Evolutionary conservation across 176 grass and related monocot genomes (phyloP), one percentile per base, ranked within the genome.

Genomic region (Aegilops bicornis): DNA sequence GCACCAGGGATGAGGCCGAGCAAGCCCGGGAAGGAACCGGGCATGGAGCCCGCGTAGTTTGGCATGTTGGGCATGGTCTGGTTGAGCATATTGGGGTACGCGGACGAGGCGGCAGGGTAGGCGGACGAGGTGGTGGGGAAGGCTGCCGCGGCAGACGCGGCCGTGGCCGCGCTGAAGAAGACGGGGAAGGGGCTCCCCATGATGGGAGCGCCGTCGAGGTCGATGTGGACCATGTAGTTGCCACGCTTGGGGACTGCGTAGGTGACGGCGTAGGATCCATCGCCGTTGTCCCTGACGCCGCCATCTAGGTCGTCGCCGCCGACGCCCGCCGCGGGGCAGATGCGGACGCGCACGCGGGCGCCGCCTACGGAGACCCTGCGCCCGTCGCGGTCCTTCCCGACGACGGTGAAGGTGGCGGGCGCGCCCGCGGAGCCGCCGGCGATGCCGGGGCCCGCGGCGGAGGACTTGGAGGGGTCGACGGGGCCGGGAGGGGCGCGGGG

Each of bases 51-150:
- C 0, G 94, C 77, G 66, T 99, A 99, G 79, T 98, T 98, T 23
- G 97, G 97, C 97, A 98, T 98, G 77, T 99, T 99, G 43, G 97
- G 97, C 97, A 99, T 99, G 9, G 97, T 96, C 54, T 99, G 94
- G 85, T 99, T 99, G 25, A 99, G 88, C 94, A 99, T 99, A 64
- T 91, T 94, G 12, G 94, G 88, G 88, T 85, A 96, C 19, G 76
- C 76, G 25, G 87, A 87, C 24, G 86, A 33, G 60, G 31, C 80
- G 2, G 56, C 54, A 0, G 77, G 74, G 30, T 82, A 43, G 1
- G 87, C 0, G 8, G 50, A 54, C 50, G 66, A 20, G 22, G 69
- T 43, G 69, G 86, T 19, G n/a, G 89, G 14, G 58, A 87, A 87
- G 76, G 83, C 23, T 3, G 87, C 43, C 8, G 84, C 11, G 20